phyloP scores from a whole-genome alignment of 2,329 filamentous ascomycete species.

The Cryphonectria radicalis region DNA sequence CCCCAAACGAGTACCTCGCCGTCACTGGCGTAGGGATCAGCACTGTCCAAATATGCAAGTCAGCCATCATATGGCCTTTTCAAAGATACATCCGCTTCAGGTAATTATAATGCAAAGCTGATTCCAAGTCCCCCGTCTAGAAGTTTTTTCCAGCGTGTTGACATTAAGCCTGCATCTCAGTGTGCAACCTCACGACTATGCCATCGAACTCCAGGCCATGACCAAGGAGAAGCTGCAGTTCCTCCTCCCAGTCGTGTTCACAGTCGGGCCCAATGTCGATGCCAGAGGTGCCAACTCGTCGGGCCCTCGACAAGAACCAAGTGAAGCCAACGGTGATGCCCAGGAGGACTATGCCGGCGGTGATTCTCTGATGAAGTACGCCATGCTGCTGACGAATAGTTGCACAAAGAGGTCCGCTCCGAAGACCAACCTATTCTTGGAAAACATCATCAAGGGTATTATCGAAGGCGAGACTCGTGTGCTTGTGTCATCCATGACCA shows the following conservation, averaged over 20 bases:
- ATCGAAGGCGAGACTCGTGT: slow-evolving; percentile 87
- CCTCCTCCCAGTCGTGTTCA: slow-evolving; percentile 81
- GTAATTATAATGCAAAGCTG: slow-evolving; percentile 11
- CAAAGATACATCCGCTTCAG: slow-evolving; percentile 65
- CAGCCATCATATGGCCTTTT: slow-evolving; percentile 72
- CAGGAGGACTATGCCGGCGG: slow-evolving; percentile 56
- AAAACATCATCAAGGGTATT: slow-evolving; percentile 86
- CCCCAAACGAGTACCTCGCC: slow-evolving; percentile 84
- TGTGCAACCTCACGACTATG: slow-evolving; percentile 80
- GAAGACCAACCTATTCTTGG: slow-evolving; percentile 63
- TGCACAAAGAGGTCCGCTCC: slow-evolving; percentile 44
- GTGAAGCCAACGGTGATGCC: slow-evolving; percentile 29
- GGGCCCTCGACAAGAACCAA: slow-evolving; percentile 21
- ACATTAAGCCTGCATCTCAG: slow-evolving; percentile 44
- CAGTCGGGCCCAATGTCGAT: slow-evolving; percentile 79
- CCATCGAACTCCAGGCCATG: slow-evolving; percentile 84
- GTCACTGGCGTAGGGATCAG: slow-evolving; percentile 79
- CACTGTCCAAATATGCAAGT: slow-evolving; percentile 78
- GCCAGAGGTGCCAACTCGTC: slow-evolving; percentile 52
- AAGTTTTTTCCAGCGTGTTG: neutral
- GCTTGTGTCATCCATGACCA: slow-evolving; percentile 86
- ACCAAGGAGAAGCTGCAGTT: slow-evolving; percentile 88
- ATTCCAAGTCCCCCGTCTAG: neutral
- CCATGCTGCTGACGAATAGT: slow-evolving; percentile 73
- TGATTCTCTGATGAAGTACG: slow-evolving; percentile 78